phyloP scores from a whole-genome alignment of 306 rosid species.

The Quercus dentata region DNA sequence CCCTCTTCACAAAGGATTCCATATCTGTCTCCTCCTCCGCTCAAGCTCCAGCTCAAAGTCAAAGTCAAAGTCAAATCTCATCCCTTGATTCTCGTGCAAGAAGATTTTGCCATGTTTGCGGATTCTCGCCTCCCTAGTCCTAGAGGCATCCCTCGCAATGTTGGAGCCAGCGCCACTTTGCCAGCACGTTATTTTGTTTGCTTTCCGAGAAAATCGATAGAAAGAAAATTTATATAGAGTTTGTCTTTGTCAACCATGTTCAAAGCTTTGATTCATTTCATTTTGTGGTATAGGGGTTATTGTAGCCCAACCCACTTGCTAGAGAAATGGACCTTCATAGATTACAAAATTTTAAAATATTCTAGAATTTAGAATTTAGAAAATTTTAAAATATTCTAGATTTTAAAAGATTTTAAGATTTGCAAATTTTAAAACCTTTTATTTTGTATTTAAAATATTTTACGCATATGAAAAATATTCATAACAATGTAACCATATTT shows the following conservation, averaged over 20 bases:
- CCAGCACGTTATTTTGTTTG: constrained; percentile 35
- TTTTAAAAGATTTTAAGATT: too few species aligned
- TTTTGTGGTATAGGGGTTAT: constrained; percentile 46
- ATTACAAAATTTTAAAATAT: too few species aligned
- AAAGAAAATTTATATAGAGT: neutral
- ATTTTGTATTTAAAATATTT: too few species aligned
- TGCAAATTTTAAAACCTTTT: too few species aligned
- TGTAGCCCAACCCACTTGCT: constrained; percentile 28
- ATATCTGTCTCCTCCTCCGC: neutral
- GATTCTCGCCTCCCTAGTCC: constrained; percentile 46
- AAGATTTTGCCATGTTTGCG: constrained; percentile 26
- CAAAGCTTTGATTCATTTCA: neutral
- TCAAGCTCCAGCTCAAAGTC: too few species aligned
- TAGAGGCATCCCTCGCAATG: constrained; percentile 56
- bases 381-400: too few species aligned
- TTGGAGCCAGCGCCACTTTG: constrained; percentile 68
- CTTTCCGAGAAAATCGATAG: neutral
- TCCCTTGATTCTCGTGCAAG: neutral
- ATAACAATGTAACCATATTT: too few species aligned
- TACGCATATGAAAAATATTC: too few species aligned
- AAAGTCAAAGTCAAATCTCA: too few species aligned
- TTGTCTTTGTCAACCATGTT: neutral
- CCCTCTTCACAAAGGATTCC: constrained; percentile 66
- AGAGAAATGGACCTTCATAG: too few species aligned
- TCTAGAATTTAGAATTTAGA: too few species aligned